These are phyloP conservation scores for Dalbergia cochinchinensis DNA, from an alignment of 306 rosid genomes.

Conservation along the genomic window DNA sequence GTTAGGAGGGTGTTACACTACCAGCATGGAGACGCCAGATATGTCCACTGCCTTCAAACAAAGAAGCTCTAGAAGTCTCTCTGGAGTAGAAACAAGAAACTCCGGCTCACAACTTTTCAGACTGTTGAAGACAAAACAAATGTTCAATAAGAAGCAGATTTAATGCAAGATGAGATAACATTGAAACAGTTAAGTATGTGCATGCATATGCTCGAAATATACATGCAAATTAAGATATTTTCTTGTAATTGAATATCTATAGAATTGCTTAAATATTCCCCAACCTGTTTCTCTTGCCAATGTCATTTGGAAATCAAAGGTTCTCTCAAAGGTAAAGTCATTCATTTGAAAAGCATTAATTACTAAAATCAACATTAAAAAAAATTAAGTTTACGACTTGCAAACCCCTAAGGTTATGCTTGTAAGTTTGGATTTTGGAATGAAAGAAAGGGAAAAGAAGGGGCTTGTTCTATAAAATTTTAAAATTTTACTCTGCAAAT, in stretches of 20 bases:
- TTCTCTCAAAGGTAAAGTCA: conserved; percentile 6
- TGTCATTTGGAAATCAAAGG: conserved; percentile 13
- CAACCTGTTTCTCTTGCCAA: conserved; percentile 7
- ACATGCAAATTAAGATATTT: not conserved
- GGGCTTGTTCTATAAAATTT: too few species aligned
- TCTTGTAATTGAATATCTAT: not conserved
- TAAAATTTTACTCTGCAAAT: too few species aligned
- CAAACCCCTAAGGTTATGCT: too few species aligned
- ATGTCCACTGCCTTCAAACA: conserved; percentile 84
- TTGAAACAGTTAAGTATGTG: conserved; percentile 9
- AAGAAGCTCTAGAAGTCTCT: conserved; percentile 91
- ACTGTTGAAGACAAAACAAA: conserved; percentile 57
- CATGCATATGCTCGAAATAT: conserved; percentile 12
- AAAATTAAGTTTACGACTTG: too few species aligned
- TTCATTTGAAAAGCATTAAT: conserved; percentile 8
- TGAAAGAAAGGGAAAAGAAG: too few species aligned
- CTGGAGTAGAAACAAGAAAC: conserved; percentile 92
- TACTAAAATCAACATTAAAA: too few species aligned
- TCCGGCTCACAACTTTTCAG: conserved; percentile 92
- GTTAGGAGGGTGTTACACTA: too few species aligned
- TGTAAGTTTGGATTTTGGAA: too few species aligned
- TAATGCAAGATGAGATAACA: conserved; percentile 16
- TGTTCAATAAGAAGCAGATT: conserved; percentile 42
- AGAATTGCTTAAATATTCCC: conserved; percentile 9
- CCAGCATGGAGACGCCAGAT: conserved; percentile 87